Conservation (phyloP, 805 yeast genomes). For the Candida odintsovae region DNA sequence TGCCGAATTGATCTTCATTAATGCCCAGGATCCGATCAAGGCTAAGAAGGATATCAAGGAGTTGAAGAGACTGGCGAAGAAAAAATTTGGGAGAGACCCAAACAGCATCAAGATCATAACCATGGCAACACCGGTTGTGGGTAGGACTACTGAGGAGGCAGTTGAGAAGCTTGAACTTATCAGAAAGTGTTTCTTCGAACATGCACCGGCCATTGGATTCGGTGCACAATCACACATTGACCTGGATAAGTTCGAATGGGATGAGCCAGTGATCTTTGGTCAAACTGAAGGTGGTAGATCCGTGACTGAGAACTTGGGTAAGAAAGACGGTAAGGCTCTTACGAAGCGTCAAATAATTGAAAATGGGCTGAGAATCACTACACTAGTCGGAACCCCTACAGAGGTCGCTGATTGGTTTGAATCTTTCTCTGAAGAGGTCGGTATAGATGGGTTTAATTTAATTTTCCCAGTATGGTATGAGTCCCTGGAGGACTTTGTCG, state of each 20-base stretch:
- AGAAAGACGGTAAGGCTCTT: constrained; percentile 15
- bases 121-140: too few species aligned
- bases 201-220: constrained; percentile 38
- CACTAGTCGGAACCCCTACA: constrained; percentile 30
- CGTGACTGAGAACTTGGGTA: constrained; percentile 26
- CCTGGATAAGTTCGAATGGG: constrained; percentile 25
- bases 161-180: constrained; percentile 21
- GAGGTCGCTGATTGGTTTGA: constrained; percentile 36
- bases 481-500: constrained; percentile 32
- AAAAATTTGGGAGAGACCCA: too few species aligned
- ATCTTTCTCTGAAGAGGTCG: constrained; percentile 32
- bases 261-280: constrained; percentile 27
- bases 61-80: too few species aligned
- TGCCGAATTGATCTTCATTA: too few species aligned
- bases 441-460: constrained; percentile 39
- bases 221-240: constrained; percentile 43
- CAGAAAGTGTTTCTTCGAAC: constrained; percentile 31
- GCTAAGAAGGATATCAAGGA: too few species aligned
- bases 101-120: too few species aligned
- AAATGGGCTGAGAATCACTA: constrained; percentile 25
- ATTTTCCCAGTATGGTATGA: constrained; percentile 33
- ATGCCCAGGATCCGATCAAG: too few species aligned
- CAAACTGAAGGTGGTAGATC: constrained; percentile 30
- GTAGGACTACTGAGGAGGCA: constrained; percentile 39
- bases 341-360: constrained; percentile 26